Base-by-base conservation (phyloP, 805 yeast genomes). In the Wickerhamiella sergipiensis region DNA sequence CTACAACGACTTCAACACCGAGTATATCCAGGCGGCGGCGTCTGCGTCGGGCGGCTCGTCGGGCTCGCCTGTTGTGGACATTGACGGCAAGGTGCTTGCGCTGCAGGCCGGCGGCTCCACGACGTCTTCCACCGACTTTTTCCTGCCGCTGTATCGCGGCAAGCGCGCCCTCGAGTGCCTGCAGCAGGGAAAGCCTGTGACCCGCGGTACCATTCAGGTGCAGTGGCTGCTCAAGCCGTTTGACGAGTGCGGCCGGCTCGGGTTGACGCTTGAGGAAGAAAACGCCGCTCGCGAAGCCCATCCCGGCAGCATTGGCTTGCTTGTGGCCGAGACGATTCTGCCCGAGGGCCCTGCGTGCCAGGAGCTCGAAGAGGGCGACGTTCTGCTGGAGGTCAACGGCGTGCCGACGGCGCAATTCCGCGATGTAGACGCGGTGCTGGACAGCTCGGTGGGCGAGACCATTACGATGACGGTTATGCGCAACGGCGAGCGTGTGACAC, bases 21-120 rank as follows among this genome's bases (percentile, higher is more conserved):
- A 85, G 65, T 88, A 88, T 67, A 85, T 88, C 51, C 95, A 88
- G 67, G 96, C 96, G 0, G 96, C 97, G 7, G 96, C 97, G 0
- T 78, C 88, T 53, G 95, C 97, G 0, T 83, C 95, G 17, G 97
- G 97, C 29, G 97, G 97, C 2, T 87, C 95, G 3, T 82, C 92
- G 47, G 97, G 97, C 8, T 86, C 95, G 3, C 97, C 97, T 0
- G 97, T 89, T n/a, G 95, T 89, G 2, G 83, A 87, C 64, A 79
- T 83, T 44, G 82, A 84, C 58, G 96, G 96, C 2, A 67, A 79
- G 61, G 95, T 90, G 0, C 85, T 89, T 18, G 96, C 97, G 0
- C 69, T 89, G 49, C 95, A 87, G 67, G 97, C 97, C 1, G 97
- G 97, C 61, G 97, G 97, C 2, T 78, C 85, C 6, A 77, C 88